Evolutionary conservation across 2,329 filamentous ascomycete genomes (phyloP).

Genomic region (Exophiala sp.): DNA sequence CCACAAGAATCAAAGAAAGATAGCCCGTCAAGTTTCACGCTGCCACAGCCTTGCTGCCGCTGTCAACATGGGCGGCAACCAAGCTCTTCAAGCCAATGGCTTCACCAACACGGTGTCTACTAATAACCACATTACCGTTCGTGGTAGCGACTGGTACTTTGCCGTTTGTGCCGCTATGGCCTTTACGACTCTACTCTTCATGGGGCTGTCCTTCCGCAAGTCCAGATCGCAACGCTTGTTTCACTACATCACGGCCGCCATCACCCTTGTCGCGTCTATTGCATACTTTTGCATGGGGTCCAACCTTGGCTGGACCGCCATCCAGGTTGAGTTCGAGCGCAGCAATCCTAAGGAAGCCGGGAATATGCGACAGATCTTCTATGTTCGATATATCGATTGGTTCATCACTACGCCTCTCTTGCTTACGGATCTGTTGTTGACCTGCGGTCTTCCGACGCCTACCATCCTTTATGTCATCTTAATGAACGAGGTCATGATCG

Average conservation of each 20-base stretch:
- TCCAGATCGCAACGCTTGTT: constrained; percentile 23
- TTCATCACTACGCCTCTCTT: constrained; percentile 62
- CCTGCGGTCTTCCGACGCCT: constrained; percentile 62
- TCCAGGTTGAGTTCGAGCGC: constrained; percentile 58
- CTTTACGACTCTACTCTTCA: constrained; percentile 19
- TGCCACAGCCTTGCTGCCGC: background rate
- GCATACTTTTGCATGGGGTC: constrained; percentile 67
- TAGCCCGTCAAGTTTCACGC: background rate
- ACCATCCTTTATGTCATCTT: constrained; percentile 61
- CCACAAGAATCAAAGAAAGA: background rate
- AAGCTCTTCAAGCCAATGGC: constrained; percentile 25
- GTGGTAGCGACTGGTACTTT: constrained; percentile 29
- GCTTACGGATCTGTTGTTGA: constrained; percentile 60
- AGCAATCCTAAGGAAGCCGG: constrained; percentile 46
- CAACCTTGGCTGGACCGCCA: constrained; percentile 61
- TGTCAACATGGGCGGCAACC: constrained; percentile 21
- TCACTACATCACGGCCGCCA: constrained; percentile 27
- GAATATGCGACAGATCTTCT: constrained; percentile 61
- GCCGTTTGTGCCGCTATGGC: constrained; percentile 24
- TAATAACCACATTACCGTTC: constrained; percentile 29
- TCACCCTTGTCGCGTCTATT: constrained; percentile 42
- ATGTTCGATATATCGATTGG: constrained; percentile 65
- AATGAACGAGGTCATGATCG: constrained; percentile 63
- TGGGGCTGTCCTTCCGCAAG: constrained; percentile 26
- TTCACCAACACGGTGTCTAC: constrained; percentile 29